A percentile compares a stretch with the other conserved stretches of the same genome.
Evolutionary conservation across 306 rosid species (phyloP).

Genomic region (Mimosa bimucronata): DNA sequence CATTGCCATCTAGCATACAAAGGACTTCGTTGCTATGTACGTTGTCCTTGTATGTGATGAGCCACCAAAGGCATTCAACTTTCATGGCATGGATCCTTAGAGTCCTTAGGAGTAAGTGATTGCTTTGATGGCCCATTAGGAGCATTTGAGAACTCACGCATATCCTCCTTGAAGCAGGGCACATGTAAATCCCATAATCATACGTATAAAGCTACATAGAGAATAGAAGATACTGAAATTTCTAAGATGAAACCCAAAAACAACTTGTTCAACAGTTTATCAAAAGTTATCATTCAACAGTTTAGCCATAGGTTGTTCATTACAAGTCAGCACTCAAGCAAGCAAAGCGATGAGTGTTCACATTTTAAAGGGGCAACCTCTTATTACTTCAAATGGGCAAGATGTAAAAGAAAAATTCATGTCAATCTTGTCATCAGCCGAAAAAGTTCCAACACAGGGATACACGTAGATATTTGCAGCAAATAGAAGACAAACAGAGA

Average conservation of each 20-base stretch:
- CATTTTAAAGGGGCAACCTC: slow-evolving; percentile 3
- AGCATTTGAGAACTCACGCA: slow-evolving; percentile 97
- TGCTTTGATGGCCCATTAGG: slow-evolving; percentile 84
- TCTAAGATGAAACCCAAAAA: not conserved
- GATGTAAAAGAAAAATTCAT: slow-evolving; percentile 2
- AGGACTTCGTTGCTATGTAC: too few species aligned
- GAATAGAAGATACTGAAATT: not conserved
- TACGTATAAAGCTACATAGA: slow-evolving; percentile 15
- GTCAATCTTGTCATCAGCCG: not conserved
- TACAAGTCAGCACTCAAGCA: not conserved
- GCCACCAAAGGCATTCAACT: too few species aligned
- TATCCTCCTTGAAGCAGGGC: slow-evolving; percentile 67
- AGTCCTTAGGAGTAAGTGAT: slow-evolving; percentile 52
- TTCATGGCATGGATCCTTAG: too few species aligned
- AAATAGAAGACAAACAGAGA: not conserved
- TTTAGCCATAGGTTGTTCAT: not conserved
- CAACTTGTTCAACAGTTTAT: not conserved
- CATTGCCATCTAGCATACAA: too few species aligned
- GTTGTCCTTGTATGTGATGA: too few species aligned
- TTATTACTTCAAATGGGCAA: not conserved
- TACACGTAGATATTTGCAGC: not conserved
- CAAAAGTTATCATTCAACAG: slow-evolving; percentile 15
- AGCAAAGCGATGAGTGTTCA: not conserved
- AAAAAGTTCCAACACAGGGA: not conserved
- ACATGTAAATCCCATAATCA: slow-evolving; percentile 24